Base-by-base conservation (phyloP, 176 grass and related monocot genomes). In the bread wheat (Triticum aestivum) region DNA sequence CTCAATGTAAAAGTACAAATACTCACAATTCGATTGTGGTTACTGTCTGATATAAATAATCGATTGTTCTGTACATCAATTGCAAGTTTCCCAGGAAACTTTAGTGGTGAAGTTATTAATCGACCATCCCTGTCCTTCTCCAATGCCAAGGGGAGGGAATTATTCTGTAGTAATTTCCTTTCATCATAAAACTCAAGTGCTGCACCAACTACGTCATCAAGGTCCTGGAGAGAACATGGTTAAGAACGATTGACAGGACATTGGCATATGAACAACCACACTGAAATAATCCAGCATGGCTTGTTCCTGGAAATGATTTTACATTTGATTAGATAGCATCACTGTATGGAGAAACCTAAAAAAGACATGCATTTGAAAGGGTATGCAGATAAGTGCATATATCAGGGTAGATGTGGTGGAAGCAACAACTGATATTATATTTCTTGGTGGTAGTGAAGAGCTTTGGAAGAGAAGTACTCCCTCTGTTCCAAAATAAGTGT, bases 31-130 rank as follows among this genome's bases (percentile, higher is more conserved):
- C 93, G 89, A 84, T 98, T 95, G 88, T 98, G 90, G 42, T 98
- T 98, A 65, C 96, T 98, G 79, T 98, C 96, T 82, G 96, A 98
- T 89, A 98, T 95, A 73, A 98, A 98, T 29, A 98, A 91, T 68
- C 96, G 92, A 82, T 94, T 92, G 69, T 98, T 98, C 75, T 91
- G 88, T 61, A 90, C 81, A 95, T 95, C 93, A 74, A 91, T 35
- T 77, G 93, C 88, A 85, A 98, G 91, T 73, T 98, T 98, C 80
- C 96, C 96, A 54, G 96, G 96, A 87, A 98, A 95, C 74, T 98
- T 98, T 52, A 98, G 69, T 33, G 96, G 96, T 38, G 96, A 92
- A 70, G 87, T 84, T 79, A 92, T 80, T 87, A 98, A 85, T 73
- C 86, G 91, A 79, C 61, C 90, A 89, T 95, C 91, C 86, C 83